These are phyloP conservation scores for Eucalyptus leucophloia DNA, from an alignment of 345 rosid species.

Conservation along the genomic window DNA sequence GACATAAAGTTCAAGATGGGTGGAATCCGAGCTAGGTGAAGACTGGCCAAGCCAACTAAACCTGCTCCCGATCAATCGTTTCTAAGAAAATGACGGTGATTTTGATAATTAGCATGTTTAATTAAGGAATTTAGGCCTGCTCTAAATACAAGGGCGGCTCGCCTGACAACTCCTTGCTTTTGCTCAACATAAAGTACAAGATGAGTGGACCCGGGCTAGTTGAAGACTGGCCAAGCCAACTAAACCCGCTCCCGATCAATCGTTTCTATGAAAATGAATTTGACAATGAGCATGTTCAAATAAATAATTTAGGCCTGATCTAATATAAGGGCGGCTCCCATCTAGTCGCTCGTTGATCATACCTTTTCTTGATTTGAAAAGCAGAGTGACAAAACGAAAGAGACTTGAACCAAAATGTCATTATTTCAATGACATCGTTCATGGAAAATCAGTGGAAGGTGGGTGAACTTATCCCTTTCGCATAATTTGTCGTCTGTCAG, in stretches of 20 bases:
- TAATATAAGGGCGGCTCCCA: background rate
- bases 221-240: background rate
- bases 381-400: background rate
- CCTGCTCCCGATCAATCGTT: background rate
- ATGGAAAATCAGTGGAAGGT: background rate
- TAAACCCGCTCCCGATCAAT: background rate
- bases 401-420: background rate
- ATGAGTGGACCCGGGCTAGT: background rate
- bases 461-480: background rate
- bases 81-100: background rate
- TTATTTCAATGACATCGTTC: background rate
- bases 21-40: background rate
- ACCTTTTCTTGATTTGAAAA: background rate
- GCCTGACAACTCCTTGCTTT: background rate
- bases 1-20: background rate
- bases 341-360: background rate
- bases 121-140: background rate
- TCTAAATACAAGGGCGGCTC: background rate
- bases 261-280: background rate
- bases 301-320: background rate
- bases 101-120: background rate
- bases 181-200: background rate
- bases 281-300: background rate
- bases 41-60: background rate
- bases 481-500: background rate